Base-by-base conservation (phyloP, 495 filamentous ascomycete species). In the Hypoxylon perforatum region DNA sequence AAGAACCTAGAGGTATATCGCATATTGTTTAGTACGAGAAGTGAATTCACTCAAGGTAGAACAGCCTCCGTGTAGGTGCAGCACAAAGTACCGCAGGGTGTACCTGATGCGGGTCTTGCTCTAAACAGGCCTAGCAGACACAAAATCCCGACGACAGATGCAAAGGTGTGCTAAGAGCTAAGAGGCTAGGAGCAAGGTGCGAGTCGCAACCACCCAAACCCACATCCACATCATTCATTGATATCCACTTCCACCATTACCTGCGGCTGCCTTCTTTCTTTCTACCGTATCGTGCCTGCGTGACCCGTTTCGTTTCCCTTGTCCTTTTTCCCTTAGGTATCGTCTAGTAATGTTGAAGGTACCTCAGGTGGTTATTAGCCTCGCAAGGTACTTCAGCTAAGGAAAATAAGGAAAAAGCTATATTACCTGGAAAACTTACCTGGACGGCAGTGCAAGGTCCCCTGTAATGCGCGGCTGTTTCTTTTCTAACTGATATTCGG, bases 131-230 rank as follows among this genome's bases (percentile, higher is more conserved):
- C 54, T 61, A 30, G n/a, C n/a, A n/a, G 55, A 33, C 56, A 61
- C 50, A 64, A 57, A 69, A 61, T 64, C 61, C 66, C 66, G 66
- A 60, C 59, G 65, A 64, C 66, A 61, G n/a, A n/a, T n/a, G n/a
- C n/a, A n/a, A n/a, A n/a, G n/a, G n/a, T n/a, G n/a, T n/a, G n/a
- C n/a, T n/a, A n/a, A n/a, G n/a, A n/a, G n/a, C n/a, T n/a, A n/a
- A n/a, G n/a, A n/a, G n/a, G n/a, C n/a, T n/a, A n/a, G n/a, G n/a
- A n/a, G n/a, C n/a, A n/a, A n/a, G 51, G 48, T 64, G 58, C 61
- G 61, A 69, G 61, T 69, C 65, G 61, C 59, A 64, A 45, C 56
- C 51, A 57, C 44, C 38, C 55, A 55, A 35, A 49, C 56, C 33
- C 3, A 4, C 17, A 17, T 41, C 12, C 41, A 44, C 15, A 42